A percentile compares a stretch with the other conserved stretches of the same genome.
These are phyloP conservation scores for Alternaria alternata DNA, from an alignment of 2,329 filamentous ascomycete species.

Conservation along the genomic window DNA sequence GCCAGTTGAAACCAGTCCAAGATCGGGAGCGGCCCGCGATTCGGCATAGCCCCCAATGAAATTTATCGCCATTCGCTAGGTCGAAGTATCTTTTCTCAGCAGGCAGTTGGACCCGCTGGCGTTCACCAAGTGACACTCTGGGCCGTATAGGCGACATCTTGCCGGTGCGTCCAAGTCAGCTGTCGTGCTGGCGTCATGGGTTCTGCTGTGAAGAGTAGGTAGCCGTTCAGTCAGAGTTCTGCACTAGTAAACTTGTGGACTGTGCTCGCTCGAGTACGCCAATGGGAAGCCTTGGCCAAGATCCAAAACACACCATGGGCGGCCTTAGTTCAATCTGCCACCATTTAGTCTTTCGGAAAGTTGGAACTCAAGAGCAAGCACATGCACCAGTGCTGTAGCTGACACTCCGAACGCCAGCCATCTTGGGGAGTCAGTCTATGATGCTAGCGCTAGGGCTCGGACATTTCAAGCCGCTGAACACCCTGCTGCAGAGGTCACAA, in stretches of 20 bases:
- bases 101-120: neutral
- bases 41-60: conserved; percentile 19
- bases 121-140: conserved; percentile 1
- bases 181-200: conserved; percentile 14
- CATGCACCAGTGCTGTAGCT: neutral
- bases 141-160: neutral
- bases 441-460: neutral
- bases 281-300: conserved; percentile 3
- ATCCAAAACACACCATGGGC: neutral
- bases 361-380: neutral
- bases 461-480: neutral
- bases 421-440: neutral
- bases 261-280: conserved; percentile 11
- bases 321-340: neutral
- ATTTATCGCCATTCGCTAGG: neutral
- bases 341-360: neutral
- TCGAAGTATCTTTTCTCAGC: conserved; percentile 2
- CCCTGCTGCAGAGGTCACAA: neutral
- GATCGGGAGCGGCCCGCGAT: conserved; percentile 17
- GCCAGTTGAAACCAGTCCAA: conserved; percentile 11
- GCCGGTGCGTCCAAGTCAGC: conserved; percentile 4
- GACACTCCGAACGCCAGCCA: neutral
- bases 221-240: conserved; percentile 16
- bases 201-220: conserved; percentile 5
- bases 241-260: conserved; percentile 13